Base-by-base conservation (phyloP, 352 stramenopile genomes). In the Phytophthora europaea region DNA sequence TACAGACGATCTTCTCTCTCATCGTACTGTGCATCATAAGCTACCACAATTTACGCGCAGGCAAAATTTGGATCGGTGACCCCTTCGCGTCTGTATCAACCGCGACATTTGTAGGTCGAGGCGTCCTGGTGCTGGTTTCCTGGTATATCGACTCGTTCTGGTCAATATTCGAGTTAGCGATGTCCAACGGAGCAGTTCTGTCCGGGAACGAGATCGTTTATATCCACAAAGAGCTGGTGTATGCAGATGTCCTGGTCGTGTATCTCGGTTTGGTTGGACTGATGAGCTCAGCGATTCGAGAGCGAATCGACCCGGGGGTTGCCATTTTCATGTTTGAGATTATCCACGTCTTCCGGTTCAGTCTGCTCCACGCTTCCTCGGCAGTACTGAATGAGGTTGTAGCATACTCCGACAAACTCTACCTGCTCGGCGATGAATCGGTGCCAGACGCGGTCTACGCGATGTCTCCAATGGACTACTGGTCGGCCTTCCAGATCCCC, bases 21-120 rank as follows among this genome's bases (percentile, higher is more conserved):
- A 28, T 72, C 18, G 48, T 82, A 10, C 61, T 85, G 2, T 10
- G 70, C 12, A 15, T 83, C 15, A 57, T 83, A 18, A 60, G 57
- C 1, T 79, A 78, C 23, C 72, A 67, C 7, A 81, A 69, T 20
- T 1, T 81, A 4, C 55, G 51, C 6, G 38, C n/a, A 1, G 74
- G 75, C 9, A 81, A 83, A 38, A 22, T 82, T 20, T 85, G 79
- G 79, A 55, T 85, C 23, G 75, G 75, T 51, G 78, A 74, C 40
- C 72, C 78, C 5, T 85, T 85, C 47, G 69, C 78, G 2, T 70
- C 79, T 10, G 67, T 80, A 6, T 83, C 73, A 7, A 70, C 60
- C n/a, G 57, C 57, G 13, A 78, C 62, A 3, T 51, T 82, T 1
- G 38, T 73, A 9, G 2, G 60, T 4, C 68, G 70, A 4, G 66